These are phyloP conservation scores for Pharnaceum exiguum DNA, from an alignment of 148 eudicot species.

Conservation along the genomic window DNA sequence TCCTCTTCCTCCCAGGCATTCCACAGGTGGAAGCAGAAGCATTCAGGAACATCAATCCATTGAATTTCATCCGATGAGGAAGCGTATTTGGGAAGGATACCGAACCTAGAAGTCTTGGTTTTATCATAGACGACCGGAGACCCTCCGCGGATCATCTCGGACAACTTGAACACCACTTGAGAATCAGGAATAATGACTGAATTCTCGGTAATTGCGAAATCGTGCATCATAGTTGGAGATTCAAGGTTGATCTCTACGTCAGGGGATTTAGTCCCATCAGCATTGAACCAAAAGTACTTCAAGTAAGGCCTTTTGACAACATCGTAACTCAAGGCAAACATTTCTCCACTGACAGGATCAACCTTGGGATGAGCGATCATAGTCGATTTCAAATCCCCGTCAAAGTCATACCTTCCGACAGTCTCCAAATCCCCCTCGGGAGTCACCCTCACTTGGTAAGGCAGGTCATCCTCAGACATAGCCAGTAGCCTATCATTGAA, in stretches of 20 bases:
- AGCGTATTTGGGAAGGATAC: conserved; percentile 53
- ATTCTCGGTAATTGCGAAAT: conserved; percentile 74
- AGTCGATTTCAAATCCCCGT: conserved; percentile 42
- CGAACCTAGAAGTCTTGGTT: conserved; percentile 52
- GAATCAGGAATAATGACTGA: conserved; percentile 65
- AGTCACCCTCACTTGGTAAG: conserved; percentile 56
- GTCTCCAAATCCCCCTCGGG: conserved; percentile 58
- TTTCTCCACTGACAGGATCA: conserved; percentile 59
- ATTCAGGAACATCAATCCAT: conserved; percentile 73
- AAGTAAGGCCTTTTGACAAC: conserved; percentile 62
- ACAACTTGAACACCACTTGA: conserved; percentile 75
- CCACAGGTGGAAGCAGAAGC: conserved; percentile 93
- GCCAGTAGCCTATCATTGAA: conserved; percentile 55
- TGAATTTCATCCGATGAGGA: conserved; percentile 31
- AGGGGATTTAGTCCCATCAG: conserved; percentile 42
- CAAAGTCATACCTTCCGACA: conserved; percentile 44
- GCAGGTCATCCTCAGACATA: conserved; percentile 84
- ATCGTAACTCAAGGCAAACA: conserved; percentile 66
- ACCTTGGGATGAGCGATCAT: conserved; percentile 88
- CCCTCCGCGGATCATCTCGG: conserved; percentile 78
- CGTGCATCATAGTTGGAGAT: conserved; percentile 79
- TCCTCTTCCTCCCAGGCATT: conserved; percentile 90
- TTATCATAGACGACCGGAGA: conserved; percentile 74
- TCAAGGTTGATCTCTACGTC: conserved; percentile 60
- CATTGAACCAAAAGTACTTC: conserved; percentile 55